A percentile compares a stretch with the other conserved stretches of the same genome.
These are phyloP conservation scores for Dionaea muscipula DNA, from an alignment of 179 eudicot species.

Conservation along the genomic window DNA sequence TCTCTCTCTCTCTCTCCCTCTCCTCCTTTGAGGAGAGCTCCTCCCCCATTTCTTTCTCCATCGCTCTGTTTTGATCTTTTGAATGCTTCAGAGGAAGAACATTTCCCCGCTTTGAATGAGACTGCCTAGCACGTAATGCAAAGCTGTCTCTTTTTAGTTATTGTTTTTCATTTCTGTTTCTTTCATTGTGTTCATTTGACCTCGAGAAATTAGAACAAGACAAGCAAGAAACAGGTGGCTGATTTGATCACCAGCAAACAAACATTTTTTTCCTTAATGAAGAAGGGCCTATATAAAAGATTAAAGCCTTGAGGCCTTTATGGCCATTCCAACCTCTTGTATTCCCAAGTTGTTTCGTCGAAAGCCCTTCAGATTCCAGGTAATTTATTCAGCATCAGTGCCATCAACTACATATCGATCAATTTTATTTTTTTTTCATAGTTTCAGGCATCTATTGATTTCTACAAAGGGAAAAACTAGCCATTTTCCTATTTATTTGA, in stretches of 20 bases:
- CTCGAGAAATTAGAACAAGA: neutral
- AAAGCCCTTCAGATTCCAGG: conserved; percentile 23
- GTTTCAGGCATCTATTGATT: too few relatives aligned
- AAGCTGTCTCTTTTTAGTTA: too few relatives aligned
- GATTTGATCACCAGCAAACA: neutral
- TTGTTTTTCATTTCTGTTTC: neutral
- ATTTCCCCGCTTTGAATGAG: too few relatives aligned
- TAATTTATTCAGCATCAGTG: neutral
- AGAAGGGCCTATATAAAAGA: conserved; percentile 9
- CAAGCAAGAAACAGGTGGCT: neutral
- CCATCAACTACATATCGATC: too few relatives aligned
- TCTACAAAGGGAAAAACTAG: too few relatives aligned
- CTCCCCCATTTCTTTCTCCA: neutral
- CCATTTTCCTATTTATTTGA: too few relatives aligned
- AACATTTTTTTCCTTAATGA: conserved; percentile 5
- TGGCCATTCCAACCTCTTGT: conserved; percentile 27
- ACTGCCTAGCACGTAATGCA: too few relatives aligned
- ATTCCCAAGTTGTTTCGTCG: conserved; percentile 26
- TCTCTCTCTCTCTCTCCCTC: neutral
- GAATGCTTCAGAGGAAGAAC: neutral
- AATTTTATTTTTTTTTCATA: too few relatives aligned
- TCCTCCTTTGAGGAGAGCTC: neutral
- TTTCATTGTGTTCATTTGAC: neutral
- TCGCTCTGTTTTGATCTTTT: neutral
- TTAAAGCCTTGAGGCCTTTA: conserved; percentile 11